phyloP scores from a whole-genome alignment of 176 grass and related monocot genomes.

The Tuctoria greenei region DNA sequence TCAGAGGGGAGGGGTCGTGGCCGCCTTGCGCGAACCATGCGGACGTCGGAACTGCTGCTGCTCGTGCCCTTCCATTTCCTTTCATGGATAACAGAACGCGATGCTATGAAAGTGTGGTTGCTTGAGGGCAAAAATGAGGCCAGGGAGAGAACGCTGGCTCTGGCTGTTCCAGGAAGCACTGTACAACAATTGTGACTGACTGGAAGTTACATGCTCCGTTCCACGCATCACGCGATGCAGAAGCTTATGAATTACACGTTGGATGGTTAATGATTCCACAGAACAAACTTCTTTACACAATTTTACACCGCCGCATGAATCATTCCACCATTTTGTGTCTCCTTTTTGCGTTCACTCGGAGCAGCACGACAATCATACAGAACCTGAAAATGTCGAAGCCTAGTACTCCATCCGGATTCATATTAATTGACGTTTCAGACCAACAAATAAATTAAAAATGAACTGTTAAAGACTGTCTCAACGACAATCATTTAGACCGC shows the following conservation, averaged over 20 bases:
- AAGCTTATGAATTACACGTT: constrained; percentile 47
- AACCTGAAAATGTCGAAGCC: neutral
- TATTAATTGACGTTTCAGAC: no score
- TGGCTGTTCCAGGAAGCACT: no score
- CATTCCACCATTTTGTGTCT: neutral
- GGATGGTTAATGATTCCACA: neutral
- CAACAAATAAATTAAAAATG: no score
- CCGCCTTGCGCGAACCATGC: neutral
- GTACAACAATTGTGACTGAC: neutral
- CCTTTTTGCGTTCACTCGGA: neutral
- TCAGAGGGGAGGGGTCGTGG: neutral
- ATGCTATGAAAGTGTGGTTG: neutral
- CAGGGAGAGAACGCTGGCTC: no score
- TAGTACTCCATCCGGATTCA: no score
- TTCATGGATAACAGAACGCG: neutral
- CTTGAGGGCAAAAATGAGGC: neutral
- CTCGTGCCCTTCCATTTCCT: neutral
- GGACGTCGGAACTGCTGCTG: constrained; percentile 8
- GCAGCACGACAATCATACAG: neutral
- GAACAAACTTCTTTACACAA: neutral
- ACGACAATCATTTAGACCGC: no score
- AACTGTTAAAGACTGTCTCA: no score
- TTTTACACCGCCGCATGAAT: constrained; percentile 28
- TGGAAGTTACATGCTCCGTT: constrained; percentile 38
- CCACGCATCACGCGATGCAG: constrained; percentile 14